Conservation (phyloP, 345 rosid species). For the Anastatica hierochuntica region DNA sequence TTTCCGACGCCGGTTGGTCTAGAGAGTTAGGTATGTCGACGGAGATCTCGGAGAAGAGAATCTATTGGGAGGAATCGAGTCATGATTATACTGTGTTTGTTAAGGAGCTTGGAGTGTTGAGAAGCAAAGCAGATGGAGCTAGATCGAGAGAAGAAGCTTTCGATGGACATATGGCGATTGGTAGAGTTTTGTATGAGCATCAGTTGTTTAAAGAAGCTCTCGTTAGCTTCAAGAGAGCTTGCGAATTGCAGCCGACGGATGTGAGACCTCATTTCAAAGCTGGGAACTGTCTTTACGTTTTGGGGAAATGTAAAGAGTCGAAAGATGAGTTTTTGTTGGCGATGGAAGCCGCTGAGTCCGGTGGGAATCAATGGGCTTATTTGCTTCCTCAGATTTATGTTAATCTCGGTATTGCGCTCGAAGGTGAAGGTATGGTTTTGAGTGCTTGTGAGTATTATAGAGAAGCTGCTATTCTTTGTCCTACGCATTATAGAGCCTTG, state of each 20-base stretch:
- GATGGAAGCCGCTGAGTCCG: slow-evolving; percentile 78
- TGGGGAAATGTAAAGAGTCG: slow-evolving; percentile 71
- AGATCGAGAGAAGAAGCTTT: slow-evolving; percentile 96
- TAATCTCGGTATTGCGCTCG: slow-evolving; percentile 84
- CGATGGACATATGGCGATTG: slow-evolving; percentile 97
- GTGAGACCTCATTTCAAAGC: slow-evolving; percentile 91
- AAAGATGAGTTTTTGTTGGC: slow-evolving; percentile 86
- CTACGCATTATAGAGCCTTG: slow-evolving; percentile 95
- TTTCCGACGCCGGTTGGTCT: slow-evolving; percentile 97
- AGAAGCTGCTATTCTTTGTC: slow-evolving; percentile 96
- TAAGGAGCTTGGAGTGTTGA: slow-evolving; percentile 74
- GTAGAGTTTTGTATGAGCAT: slow-evolving; percentile 77
- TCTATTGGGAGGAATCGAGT: slow-evolving; percentile 81
- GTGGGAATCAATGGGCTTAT: slow-evolving; percentile 87
- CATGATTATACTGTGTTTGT: slow-evolving; percentile 62
- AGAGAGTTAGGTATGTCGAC: slow-evolving; percentile 77
- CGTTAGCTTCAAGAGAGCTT: slow-evolving; percentile 90
- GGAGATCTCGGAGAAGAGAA: slow-evolving; percentile 64
- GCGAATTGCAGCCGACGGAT: slow-evolving; percentile 84
- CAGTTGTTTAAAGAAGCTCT: slow-evolving; percentile 79
- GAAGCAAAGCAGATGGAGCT: slow-evolving; percentile 86
- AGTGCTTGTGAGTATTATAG: slow-evolving; percentile 98
- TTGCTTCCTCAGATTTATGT: slow-evolving; percentile 95
- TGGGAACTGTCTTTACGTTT: slow-evolving; percentile 76
- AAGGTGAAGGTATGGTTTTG: slow-evolving; percentile 98